Percentiles rank a stretch among this genome's conserved stretches.
Evolutionary conservation across 192 early-diverging fungal genomes (phyloP).

Genomic region (Backusella tarrabulga): DNA sequence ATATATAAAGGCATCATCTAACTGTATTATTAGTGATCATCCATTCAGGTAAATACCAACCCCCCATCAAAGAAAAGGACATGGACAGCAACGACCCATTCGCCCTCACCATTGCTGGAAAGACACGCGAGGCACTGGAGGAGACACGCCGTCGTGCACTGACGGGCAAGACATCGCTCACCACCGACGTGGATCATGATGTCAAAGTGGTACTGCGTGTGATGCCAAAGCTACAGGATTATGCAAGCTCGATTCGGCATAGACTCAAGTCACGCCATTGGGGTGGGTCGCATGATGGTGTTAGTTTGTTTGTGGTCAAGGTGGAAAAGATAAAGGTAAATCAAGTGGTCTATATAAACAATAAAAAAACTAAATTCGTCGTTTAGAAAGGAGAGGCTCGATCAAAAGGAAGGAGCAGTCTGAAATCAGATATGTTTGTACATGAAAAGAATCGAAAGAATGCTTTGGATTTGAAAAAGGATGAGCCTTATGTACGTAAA

Average conservation of each 20-base stretch:
- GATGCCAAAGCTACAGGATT: conserved; percentile 65
- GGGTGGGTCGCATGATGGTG: conserved; percentile 72
- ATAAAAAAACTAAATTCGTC: no score
- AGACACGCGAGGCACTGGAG: conserved; percentile 1
- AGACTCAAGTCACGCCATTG: conserved; percentile 62
- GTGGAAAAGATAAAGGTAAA: conserved; percentile 53
- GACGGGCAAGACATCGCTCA: background rate
- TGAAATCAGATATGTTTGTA: conserved; percentile 22
- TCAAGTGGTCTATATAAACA: no score
- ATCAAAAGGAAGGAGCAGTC: conserved; percentile 9
- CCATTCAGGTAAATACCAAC: conserved; percentile 60
- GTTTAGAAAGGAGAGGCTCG: conserved; percentile 19
- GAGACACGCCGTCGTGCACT: background rate
- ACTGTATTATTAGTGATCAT: conserved; percentile 28
- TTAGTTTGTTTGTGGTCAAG: conserved; percentile 63
- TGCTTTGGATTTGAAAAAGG: conserved; percentile 2
- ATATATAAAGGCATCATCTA: no score
- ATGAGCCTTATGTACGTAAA: background rate
- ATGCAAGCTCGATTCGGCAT: conserved; percentile 62
- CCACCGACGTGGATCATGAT: conserved; percentile 52
- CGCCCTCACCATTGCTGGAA: conserved; percentile 31
- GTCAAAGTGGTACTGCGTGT: conserved; percentile 67
- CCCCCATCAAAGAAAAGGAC: conserved; percentile 34
- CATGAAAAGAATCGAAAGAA: conserved; percentile 15
- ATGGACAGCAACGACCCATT: conserved; percentile 25